Conservation (phyloP, 257 asterid genomes). For the Scutellaria barbata region DNA sequence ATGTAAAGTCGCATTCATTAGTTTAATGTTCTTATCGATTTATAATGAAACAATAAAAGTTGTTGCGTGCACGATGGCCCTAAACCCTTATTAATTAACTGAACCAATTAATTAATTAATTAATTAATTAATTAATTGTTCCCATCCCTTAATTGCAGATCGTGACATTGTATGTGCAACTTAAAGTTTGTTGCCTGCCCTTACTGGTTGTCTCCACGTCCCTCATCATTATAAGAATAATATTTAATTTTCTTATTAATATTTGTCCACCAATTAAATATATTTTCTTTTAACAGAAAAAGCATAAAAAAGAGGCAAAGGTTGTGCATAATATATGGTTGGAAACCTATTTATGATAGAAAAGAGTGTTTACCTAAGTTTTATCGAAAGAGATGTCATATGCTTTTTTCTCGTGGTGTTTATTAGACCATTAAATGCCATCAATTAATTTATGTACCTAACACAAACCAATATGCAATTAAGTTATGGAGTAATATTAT, state of each 20-base stretch:
- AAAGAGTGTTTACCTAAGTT: conserved; percentile 43
- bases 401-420: conserved; percentile 32
- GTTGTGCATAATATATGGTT: conserved; percentile 23
- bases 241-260: too few relatives aligned
- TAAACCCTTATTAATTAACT: conserved; percentile 4
- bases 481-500: neutral
- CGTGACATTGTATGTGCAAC: conserved; percentile 10
- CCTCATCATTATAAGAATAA: neutral
- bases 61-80: conserved; percentile 39
- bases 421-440: conserved; percentile 40
- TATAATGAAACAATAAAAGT: conserved; percentile 25
- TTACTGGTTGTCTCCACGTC: neutral
- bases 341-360: conserved; percentile 40
- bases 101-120: conserved; percentile 13
- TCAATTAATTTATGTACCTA: conserved; percentile 41
- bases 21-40: conserved; percentile 36
- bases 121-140: conserved; percentile 14
- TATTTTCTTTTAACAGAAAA: neutral
- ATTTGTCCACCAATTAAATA: neutral
- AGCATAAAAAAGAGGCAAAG: conserved; percentile 25
- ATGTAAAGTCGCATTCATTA: conserved; percentile 27
- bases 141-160: conserved; percentile 25
- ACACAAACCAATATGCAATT: conserved; percentile 35
- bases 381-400: conserved; percentile 41
- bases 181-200: conserved; percentile 26